These are phyloP conservation scores for Thelonectria olida DNA, from an alignment of 2,329 filamentous ascomycete species.

Conservation along the genomic window DNA sequence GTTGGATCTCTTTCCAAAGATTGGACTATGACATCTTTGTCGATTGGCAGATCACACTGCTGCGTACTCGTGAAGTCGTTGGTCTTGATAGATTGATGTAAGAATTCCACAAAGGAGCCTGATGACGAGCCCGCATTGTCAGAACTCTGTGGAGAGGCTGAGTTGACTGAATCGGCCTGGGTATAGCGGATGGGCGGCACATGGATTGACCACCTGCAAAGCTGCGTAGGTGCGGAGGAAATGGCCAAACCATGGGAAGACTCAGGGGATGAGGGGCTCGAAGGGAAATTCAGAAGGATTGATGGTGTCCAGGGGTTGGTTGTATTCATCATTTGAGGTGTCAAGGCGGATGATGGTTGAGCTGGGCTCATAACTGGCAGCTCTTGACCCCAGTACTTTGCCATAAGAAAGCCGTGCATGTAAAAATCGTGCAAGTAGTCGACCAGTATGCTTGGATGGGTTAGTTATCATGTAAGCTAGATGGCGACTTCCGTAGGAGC, in stretches of 20 bases:
- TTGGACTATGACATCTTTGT: not conserved
- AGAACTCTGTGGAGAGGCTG: not conserved
- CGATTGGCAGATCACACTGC: not conserved
- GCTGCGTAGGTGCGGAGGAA: not conserved
- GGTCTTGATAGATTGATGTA: not conserved
- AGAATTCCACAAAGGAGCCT: not conserved
- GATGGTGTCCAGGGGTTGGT: not conserved
- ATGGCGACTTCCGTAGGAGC: too few relatives aligned
- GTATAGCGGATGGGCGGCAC: not conserved
- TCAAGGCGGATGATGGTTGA: not conserved
- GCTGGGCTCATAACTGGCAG: not conserved
- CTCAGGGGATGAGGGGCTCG: not conserved
- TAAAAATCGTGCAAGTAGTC: conserved; percentile 31
- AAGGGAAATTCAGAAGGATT: not conserved
- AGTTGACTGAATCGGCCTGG: not conserved
- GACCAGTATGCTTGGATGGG: not conserved
- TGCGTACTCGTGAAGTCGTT: not conserved
- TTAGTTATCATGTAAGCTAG: not conserved
- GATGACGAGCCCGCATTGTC: not conserved
- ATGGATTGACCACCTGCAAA: conserved; percentile 6
- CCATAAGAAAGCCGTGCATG: conserved; percentile 14
- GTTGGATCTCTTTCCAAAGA: not conserved
- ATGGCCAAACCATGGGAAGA: not conserved
- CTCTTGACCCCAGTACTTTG: conserved; percentile 18
- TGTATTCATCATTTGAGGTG: not conserved